Percentiles rank a stretch among this genome's conserved stretches.
These are phyloP conservation scores for Gaultheria prostrata DNA, from an alignment of 148 eudicot species.

Conservation along the genomic window DNA sequence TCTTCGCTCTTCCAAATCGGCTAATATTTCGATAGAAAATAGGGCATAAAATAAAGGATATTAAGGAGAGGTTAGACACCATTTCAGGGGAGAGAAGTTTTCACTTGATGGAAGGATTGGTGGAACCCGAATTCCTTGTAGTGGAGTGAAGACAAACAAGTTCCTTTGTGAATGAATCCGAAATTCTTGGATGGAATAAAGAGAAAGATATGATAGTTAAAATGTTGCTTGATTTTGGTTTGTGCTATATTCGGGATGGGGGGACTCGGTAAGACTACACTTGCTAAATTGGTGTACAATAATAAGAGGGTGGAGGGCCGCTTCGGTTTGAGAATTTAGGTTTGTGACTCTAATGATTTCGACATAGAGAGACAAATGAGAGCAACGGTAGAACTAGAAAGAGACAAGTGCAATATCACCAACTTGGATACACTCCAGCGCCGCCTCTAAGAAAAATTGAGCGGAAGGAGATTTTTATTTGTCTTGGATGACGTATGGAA, in stretches of 20 bases:
- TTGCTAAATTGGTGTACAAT: slow-evolving; percentile 17
- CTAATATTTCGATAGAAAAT: not conserved
- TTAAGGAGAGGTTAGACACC: not conserved
- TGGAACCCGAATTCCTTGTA: not conserved
- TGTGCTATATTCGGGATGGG: slow-evolving; percentile 19
- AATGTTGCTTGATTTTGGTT: slow-evolving; percentile 10
- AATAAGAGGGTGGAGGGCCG: not conserved
- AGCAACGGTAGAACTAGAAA: slow-evolving; percentile 1
- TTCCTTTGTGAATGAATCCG: not conserved
- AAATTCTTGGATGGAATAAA: slow-evolving; percentile 8
- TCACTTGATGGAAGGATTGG: not conserved
- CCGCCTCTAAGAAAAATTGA: slow-evolving; percentile 1
- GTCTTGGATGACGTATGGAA: slow-evolving; percentile 29
- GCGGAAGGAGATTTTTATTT: slow-evolving; percentile 14
- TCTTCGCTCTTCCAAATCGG: not conserved
- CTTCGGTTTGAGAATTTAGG: slow-evolving; percentile 18
- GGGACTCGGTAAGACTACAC: slow-evolving; percentile 10
- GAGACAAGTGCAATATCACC: not conserved
- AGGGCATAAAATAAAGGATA: not conserved
- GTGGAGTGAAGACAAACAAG: not conserved
- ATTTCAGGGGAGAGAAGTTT: not conserved
- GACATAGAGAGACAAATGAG: not conserved
- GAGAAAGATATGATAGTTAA: slow-evolving; percentile 8
- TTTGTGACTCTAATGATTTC: slow-evolving; percentile 13
- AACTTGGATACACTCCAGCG: slow-evolving; percentile 5